Base-by-base conservation (phyloP, 1,139 yeast genomes). In the Magnusiomyces tetraspermus region DNA sequence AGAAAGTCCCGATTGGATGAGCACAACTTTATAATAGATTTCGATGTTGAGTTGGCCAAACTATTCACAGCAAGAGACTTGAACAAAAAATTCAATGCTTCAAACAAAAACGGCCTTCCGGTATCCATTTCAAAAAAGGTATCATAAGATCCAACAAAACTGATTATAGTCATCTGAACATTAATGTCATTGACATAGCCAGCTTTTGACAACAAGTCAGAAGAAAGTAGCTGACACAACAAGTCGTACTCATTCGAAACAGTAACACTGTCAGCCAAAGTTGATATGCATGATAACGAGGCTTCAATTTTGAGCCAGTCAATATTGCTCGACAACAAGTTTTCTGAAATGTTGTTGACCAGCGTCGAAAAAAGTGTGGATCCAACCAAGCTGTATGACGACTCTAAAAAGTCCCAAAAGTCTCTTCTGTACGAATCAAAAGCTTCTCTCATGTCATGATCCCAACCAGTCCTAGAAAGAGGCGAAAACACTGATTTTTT, bases 341-440 rank as follows among this genome's bases (percentile, higher is more conserved):
- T 52, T 1, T 60, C 58, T 0, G 70, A 58, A 1, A 82, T 71
- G 41, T 76, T 76, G 3, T 66, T 62, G 2, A 78, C 71, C 36
- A 87, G 68, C 37, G 72, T 73, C 2, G 76, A 72, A 59, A 81
- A 79, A 48, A 88, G n/a, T 1, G 77, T 73, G 5, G 71, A 62
- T 37, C 85, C 85, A 50, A 87, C 71, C 15, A 85, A 71, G 0
- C 87, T 78, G 69, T 83, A 86, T 2, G 83, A 68, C 0, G 79
- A 72, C 52, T 87, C 90, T 59, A 86, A 78, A 50, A 89, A 73
- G 60, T 90, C 97, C 1, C 84, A 78, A 10, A 85, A 83, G 56
- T 84, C 90, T 24, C 78, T 71, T 59, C 96, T 75, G 63, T 80
- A 90, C 28, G 80, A 76, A 19, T 71, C 67, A 62, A 89, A 87